A percentile compares a stretch with the other conserved stretches of the same genome.
These are phyloP conservation scores for Trichoderma sp. DNA, from an alignment of 2,329 filamentous ascomycete species.

Conservation along the genomic window DNA sequence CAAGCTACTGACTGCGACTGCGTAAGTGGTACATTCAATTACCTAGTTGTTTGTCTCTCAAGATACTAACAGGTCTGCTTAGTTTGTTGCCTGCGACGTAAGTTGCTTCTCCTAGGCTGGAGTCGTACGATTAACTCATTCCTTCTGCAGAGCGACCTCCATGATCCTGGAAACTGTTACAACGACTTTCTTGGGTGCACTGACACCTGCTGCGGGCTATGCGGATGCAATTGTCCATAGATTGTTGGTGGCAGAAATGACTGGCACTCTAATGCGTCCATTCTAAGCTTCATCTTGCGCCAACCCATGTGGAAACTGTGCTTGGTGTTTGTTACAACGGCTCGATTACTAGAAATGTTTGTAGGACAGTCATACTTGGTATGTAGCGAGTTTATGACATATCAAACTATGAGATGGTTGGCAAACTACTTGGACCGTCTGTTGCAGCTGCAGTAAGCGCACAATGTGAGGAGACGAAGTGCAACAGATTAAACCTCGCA, in stretches of 20 bases:
- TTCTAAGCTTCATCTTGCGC: too few relatives aligned
- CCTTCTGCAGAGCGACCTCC: conserved; percentile 7
- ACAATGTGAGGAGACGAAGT: too few relatives aligned
- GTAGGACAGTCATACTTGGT: too few relatives aligned
- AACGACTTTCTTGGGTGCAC: conserved; percentile 8
- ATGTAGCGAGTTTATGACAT: too few relatives aligned
- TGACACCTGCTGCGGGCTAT: conserved; percentile 21
- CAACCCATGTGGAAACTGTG: background rate
- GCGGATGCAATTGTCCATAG: conserved; percentile 24
- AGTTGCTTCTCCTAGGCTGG: background rate
- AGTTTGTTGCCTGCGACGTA: conserved; percentile 14
- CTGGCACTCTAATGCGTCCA: background rate
- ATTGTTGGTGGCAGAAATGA: background rate
- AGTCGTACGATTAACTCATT: background rate
- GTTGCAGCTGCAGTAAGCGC: too few relatives aligned
- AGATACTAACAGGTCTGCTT: background rate
- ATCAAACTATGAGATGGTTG: too few relatives aligned
- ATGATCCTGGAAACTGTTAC: conserved; percentile 13
- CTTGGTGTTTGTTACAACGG: background rate
- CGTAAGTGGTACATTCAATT: background rate
- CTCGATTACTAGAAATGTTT: background rate
- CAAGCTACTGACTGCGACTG: conserved; percentile 10
- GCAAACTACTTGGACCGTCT: too few relatives aligned
- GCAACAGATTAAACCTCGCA: too few relatives aligned
- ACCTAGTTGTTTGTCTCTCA: background rate